Evolutionary conservation across 495 filamentous ascomycete species (phyloP), one percentile per base, ranked within the genome.

Genomic region (Chaetomium fimeti): DNA sequence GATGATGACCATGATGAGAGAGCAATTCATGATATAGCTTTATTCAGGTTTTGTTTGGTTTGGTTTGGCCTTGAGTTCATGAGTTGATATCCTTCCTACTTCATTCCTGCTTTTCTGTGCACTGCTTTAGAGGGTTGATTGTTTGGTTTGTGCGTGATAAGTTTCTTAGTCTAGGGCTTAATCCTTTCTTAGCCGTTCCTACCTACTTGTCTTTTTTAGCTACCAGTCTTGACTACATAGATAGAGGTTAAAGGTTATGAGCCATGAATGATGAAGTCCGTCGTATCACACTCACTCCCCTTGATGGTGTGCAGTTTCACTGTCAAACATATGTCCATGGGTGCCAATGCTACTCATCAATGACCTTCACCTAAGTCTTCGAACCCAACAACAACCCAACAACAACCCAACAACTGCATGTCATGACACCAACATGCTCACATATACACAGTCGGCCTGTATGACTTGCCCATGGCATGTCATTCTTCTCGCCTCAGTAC

Each of bases 1-100:
- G 57, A 60, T 60, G 57, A 60, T 60, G 57, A 60, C 27, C 42
- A 48, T 36, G 57, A 60, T 48, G 27, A 60, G 43, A 60, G 43
- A 60, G 43, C 57, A 27, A 60, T 49, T 11, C 42, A 32, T 49
- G 15, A 49, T 32, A 49, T n/a, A 20, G n/a, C 47, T n/a, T 2
- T 36, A 11, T 36, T 18, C 16, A 11, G 38, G 43, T 27, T 5
- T 57, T 25, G 40, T 57, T 55, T 20, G 5, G 1, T 7, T 43
- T 56, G 3, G 11, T n/a, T 18, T 36, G 22, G n/a, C 15, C 25
- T 55, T 42, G 32, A 7, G 13, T 7, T 22, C 11, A 27, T 18
- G 3, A 12, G 16, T 36, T 57, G 18, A 24, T 42, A 42, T 42
- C 11, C 11, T 7, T 27, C 18, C 6, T 36, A 8, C 6, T 55